These are phyloP conservation scores for Singerocomus rubriflavus DNA, from an alignment of 1,284 basidiomycete species.

Conservation along the genomic window DNA sequence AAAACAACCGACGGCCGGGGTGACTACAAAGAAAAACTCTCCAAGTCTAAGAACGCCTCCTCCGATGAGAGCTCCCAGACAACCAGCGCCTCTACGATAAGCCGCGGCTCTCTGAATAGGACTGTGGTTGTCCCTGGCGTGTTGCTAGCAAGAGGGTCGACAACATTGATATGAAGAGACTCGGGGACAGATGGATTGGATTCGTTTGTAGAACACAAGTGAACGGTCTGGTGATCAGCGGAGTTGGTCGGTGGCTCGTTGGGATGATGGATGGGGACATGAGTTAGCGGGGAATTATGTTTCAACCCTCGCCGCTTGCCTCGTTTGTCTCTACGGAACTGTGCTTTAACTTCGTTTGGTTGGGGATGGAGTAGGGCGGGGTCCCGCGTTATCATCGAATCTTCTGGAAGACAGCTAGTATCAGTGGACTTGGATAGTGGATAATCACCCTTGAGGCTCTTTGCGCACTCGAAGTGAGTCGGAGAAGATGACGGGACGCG, in stretches of 20 bases:
- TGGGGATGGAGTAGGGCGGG: neutral
- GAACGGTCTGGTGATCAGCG: conserved; percentile 11
- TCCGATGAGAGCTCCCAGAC: conserved; percentile 70
- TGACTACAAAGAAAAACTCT: conserved; percentile 53
- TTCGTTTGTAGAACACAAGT: conserved; percentile 12
- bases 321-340: conserved; percentile 44
- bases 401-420: neutral
- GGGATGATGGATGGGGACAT: conserved; percentile 12
- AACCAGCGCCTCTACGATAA: conserved; percentile 78
- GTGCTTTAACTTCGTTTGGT: conserved; percentile 33
- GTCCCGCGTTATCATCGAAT: neutral
- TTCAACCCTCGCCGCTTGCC: conserved; percentile 48
- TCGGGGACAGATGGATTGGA: conserved; percentile 28
- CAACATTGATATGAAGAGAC: conserved; percentile 32
- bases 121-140: neutral
- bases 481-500: conserved; percentile 16
- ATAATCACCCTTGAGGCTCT: conserved; percentile 14
- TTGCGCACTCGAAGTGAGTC: conserved; percentile 1
- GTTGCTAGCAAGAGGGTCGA: conserved; percentile 12
- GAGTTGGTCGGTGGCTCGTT: conserved; percentile 8
- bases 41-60: conserved; percentile 72
- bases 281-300: conserved; percentile 29
- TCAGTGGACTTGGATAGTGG: conserved; percentile 7
- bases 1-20: too few relatives aligned
- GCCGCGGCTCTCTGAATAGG: conserved; percentile 37